Conservation (phyloP, 2,329 filamentous ascomycete genomes). For the Hypomyces rosellus region DNA sequence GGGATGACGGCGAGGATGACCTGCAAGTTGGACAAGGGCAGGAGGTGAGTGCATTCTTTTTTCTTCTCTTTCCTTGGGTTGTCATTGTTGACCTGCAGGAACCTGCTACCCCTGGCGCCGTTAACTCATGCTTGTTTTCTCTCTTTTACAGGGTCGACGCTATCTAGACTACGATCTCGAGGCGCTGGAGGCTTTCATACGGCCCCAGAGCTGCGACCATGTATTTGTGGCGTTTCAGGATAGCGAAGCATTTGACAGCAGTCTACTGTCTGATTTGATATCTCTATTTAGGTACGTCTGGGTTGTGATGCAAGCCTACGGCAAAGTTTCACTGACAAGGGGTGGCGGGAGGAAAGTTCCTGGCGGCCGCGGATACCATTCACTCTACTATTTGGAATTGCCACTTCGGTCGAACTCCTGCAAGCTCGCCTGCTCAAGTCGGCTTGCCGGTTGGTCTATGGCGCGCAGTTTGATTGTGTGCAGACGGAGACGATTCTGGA, state of each 20-base stretch:
- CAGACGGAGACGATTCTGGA: slow-evolving; percentile 67
- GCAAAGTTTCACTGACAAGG: slow-evolving; percentile 23
- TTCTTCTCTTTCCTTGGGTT: no score
- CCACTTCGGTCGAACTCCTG: slow-evolving; percentile 74
- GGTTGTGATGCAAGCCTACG: neutral
- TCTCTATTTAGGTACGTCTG: slow-evolving; percentile 56
- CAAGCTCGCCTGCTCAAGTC: slow-evolving; percentile 66
- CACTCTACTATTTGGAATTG: slow-evolving; percentile 70
- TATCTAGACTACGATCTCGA: slow-evolving; percentile 75
- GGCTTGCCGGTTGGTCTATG: slow-evolving; percentile 60
- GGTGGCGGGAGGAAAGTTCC: slow-evolving; percentile 25
- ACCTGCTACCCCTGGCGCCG: neutral
- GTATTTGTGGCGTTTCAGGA: slow-evolving; percentile 72
- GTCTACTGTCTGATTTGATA: slow-evolving; percentile 65
- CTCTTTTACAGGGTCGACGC: slow-evolving; percentile 45
- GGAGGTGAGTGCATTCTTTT: slow-evolving; percentile 35
- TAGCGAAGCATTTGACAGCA: slow-evolving; percentile 72
- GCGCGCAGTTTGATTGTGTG: slow-evolving; percentile 70
- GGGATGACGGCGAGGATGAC: slow-evolving; percentile 55
- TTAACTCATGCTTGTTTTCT: neutral
- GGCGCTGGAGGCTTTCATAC: slow-evolving; percentile 56
- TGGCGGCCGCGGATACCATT: slow-evolving; percentile 76
- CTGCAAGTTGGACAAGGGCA: slow-evolving; percentile 37
- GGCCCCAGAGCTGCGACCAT: slow-evolving; percentile 45
- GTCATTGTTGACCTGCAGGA: neutral